A percentile compares a stretch with the other conserved stretches of the same genome.
Conservation (phyloP, 148 eudicot species). For the Selenicereus undatus region DNA sequence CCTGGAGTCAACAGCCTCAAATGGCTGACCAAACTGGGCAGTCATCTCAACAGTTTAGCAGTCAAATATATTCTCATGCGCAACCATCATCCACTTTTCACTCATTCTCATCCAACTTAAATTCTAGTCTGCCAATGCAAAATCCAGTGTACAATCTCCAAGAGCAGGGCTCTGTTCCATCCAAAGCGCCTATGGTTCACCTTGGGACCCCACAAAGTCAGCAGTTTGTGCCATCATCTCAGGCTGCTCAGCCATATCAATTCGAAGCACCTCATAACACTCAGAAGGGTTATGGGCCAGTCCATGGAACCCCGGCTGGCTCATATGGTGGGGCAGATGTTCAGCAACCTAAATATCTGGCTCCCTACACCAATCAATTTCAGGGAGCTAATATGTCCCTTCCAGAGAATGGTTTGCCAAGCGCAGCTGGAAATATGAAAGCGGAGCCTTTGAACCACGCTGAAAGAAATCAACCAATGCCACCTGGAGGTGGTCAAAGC, state of each 20-base stretch:
- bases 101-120: conserved; percentile 30
- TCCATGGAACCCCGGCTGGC: conserved; percentile 39
- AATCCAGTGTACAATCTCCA: conserved; percentile 37
- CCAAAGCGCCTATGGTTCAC: conserved; percentile 31
- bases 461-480: conserved; percentile 39
- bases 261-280: conserved; percentile 38
- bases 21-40: conserved; percentile 37
- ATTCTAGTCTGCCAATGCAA: conserved; percentile 38
- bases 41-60: conserved; percentile 38
- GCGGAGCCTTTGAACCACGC: conserved; percentile 34
- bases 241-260: conserved; percentile 43
- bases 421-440: conserved; percentile 29
- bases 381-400: conserved; percentile 33
- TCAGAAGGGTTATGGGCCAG: conserved; percentile 39
- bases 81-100: conserved; percentile 35
- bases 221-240: conserved; percentile 35
- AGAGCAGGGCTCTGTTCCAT: conserved; percentile 41
- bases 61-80: conserved; percentile 37
- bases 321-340: conserved; percentile 37
- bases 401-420: conserved; percentile 31
- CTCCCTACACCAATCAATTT: conserved; percentile 38
- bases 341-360: conserved; percentile 40
- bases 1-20: conserved; percentile 54
- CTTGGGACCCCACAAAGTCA: conserved; percentile 33
- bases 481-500: conserved; percentile 43